phyloP scores from a whole-genome alignment of 2,329 filamentous ascomycete species.

The Chlorencoelia australis region DNA sequence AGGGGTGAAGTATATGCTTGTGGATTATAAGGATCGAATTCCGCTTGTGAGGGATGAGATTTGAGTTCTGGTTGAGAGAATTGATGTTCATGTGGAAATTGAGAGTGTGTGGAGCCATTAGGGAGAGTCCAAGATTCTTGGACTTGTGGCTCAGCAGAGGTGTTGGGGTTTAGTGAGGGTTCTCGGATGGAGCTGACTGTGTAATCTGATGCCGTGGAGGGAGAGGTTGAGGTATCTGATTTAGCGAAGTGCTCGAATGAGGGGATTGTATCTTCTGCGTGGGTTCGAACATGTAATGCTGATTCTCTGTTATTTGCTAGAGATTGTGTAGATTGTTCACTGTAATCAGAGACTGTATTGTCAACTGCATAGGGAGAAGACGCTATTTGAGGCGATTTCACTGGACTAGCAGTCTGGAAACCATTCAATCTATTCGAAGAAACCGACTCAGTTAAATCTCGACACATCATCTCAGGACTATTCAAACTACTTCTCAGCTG shows the following conservation, averaged over 20 bases:
- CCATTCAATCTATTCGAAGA: no score
- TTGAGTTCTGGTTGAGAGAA: conserved; percentile 1
- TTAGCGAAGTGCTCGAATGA: conserved; percentile 17
- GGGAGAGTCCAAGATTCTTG: conserved; percentile 2
- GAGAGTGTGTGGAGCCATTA: background rate
- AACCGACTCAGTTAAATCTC: no score
- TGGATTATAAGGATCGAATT: conserved; percentile 16
- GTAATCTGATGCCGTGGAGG: conserved; percentile 1
- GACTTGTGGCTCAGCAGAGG: conserved; percentile 2
- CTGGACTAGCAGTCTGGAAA: no score
- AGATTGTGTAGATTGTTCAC: no score
- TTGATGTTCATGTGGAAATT: background rate
- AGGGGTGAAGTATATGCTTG: conserved; percentile 10
- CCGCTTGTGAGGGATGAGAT: conserved; percentile 7
- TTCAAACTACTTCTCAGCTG: conserved; percentile 1
- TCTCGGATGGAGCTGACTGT: background rate
- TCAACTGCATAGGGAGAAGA: no score
- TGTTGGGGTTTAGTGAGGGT: conserved; percentile 6
- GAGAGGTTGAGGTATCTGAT: conserved; percentile 12
- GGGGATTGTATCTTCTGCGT: conserved; percentile 20
- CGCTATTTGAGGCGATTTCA: no score
- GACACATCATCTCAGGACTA: no score
- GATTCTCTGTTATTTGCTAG: no score
- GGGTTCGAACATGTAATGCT: conserved; percentile 4
- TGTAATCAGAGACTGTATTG: no score